A percentile compares a stretch with the other conserved stretches of the same genome.
phyloP scores from a whole-genome alignment of 495 filamentous ascomycete genomes.

The Tuber brumale region DNA sequence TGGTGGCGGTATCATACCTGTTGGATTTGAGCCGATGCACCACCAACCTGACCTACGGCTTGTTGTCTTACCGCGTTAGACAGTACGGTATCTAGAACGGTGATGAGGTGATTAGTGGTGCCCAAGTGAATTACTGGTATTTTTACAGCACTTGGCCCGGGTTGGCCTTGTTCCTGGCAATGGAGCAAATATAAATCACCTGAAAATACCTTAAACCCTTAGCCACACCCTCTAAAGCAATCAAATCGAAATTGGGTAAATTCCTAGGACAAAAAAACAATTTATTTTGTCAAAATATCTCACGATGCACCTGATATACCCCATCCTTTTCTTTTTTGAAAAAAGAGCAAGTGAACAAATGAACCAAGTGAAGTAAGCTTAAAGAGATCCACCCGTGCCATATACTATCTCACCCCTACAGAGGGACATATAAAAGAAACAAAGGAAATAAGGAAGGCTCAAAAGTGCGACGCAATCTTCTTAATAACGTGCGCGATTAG shows the following conservation, averaged over 20 bases:
- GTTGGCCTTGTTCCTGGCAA: no score
- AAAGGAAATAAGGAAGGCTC: not conserved
- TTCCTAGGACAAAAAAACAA: not conserved
- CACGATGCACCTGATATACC: not conserved
- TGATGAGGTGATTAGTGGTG: not conserved
- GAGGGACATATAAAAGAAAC: not conserved
- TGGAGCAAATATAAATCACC: not conserved
- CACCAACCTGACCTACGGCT: no score
- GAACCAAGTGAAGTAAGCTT: not conserved
- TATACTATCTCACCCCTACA: not conserved
- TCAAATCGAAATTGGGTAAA: not conserved
- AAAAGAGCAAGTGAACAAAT: not conserved
- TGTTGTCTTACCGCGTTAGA: not conserved
- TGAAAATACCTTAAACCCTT: not conserved
- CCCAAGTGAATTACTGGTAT: not conserved
- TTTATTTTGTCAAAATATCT: not conserved
- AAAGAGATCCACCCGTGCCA: not conserved
- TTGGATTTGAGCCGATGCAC: not conserved
- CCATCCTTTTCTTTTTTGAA: not conserved
- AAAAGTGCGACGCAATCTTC: not conserved
- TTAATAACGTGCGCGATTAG: slow-evolving; percentile 36
- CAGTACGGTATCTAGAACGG: not conserved
- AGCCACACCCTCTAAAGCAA: not conserved
- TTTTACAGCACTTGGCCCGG: not conserved
- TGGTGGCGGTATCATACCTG: no score